phyloP scores from a whole-genome alignment of 2,329 filamentous ascomycete genomes.

The Phialophora macrospora region DNA sequence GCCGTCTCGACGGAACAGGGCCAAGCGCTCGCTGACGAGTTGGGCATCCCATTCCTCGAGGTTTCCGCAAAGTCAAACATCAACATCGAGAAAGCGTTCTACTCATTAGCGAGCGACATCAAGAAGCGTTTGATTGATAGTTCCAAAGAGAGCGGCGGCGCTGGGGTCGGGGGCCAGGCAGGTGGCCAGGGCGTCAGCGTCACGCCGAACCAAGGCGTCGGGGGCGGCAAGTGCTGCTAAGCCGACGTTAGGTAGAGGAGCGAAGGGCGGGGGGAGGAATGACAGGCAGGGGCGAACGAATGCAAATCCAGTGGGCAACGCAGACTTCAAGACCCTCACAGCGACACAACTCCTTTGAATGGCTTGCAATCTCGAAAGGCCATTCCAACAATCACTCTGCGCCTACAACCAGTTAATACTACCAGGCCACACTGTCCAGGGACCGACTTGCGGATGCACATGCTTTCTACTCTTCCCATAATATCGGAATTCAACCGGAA shows the following conservation, averaged over 20 bases:
- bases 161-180: conserved; percentile 16
- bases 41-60: conserved; percentile 97
- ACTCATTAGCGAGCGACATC: conserved; percentile 91
- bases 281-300: not conserved
- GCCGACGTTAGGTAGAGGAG: not conserved
- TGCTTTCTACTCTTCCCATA: not conserved
- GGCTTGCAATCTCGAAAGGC: too few species aligned
- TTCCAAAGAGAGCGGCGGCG: conserved; percentile 59
- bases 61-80: conserved; percentile 99
- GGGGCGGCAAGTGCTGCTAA: conserved; percentile 76
- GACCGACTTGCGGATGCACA: not conserved
- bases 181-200: conserved; percentile 67
- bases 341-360: not conserved
- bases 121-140: conserved; percentile 98
- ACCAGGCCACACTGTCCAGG: not conserved
- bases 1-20: conserved; percentile 91
- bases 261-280: not conserved
- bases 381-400: not conserved
- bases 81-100: conserved; percentile 99
- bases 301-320: not conserved
- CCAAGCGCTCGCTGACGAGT: conserved; percentile 89
- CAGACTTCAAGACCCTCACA: not conserved
- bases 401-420: not conserved
- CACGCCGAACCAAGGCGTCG: conserved; percentile 60
- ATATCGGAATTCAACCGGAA: not conserved